These are phyloP conservation scores for Ophiostoma ips DNA, from an alignment of 2,329 filamentous ascomycete species.

Conservation along the genomic window DNA sequence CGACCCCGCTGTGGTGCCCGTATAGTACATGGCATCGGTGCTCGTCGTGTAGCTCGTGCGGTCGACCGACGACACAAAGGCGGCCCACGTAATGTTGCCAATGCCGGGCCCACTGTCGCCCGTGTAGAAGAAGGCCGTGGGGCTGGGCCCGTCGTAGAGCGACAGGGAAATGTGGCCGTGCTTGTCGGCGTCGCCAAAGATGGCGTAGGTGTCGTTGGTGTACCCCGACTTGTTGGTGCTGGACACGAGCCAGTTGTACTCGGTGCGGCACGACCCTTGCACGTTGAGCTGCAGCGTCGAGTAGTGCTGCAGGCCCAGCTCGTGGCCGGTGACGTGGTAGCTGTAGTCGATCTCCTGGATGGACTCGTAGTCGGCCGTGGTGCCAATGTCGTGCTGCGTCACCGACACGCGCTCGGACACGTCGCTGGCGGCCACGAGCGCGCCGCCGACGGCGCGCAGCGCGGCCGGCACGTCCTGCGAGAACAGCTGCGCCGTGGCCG, in stretches of 20 bases:
- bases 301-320: constrained; percentile 18
- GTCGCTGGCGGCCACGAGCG: constrained; percentile 59
- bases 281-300: constrained; percentile 16
- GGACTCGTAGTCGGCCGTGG: constrained; percentile 11
- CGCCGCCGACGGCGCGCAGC: constrained; percentile 72
- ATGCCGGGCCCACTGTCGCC: constrained; percentile 5
- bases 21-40: constrained; percentile 17
- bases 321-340: constrained; percentile 16
- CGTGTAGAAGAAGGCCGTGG: constrained; percentile 8
- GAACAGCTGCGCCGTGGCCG: constrained; percentile 9
- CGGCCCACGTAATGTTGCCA: constrained; percentile 17
- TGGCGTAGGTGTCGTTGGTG: constrained; percentile 12
- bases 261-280: constrained; percentile 17
- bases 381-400: constrained; percentile 9
- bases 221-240: constrained; percentile 9
- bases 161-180: constrained; percentile 11
- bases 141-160: constrained; percentile 10
- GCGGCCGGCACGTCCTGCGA: constrained; percentile 41
- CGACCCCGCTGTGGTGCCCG: not conserved
- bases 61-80: constrained; percentile 17
- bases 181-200: constrained; percentile 5
- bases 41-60: constrained; percentile 16
- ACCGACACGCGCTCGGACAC: constrained; percentile 4
- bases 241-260: constrained; percentile 17
- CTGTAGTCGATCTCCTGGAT: constrained; percentile 16